Conservation (phyloP, 352 stramenopile species). For the Phytophthora sp. region DNA sequence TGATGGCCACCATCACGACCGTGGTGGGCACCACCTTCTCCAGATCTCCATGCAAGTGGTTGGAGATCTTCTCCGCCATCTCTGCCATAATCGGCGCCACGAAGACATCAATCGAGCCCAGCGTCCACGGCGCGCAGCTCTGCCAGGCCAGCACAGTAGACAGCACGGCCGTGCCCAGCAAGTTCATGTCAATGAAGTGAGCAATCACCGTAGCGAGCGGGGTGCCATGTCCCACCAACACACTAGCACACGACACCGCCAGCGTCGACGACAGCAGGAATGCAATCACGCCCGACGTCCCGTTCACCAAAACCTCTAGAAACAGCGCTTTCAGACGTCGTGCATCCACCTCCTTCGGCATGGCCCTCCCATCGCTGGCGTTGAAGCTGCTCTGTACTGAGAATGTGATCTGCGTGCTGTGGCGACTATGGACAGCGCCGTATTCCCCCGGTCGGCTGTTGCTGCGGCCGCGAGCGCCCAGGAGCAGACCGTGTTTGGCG, state of each 20-base stretch:
- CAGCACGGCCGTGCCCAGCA: slow-evolving; percentile 72
- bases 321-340: slow-evolving; percentile 25
- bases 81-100: slow-evolving; percentile 77
- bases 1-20: slow-evolving; percentile 74
- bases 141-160: slow-evolving; percentile 79
- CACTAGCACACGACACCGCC: slow-evolving; percentile 79
- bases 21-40: slow-evolving; percentile 69
- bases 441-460: slow-evolving; percentile 13
- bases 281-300: slow-evolving; percentile 76
- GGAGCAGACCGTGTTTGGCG: slow-evolving; percentile 23
- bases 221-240: slow-evolving; percentile 73
- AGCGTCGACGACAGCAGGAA: slow-evolving; percentile 83
- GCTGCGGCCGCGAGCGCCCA: slow-evolving; percentile 9
- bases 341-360: neutral
- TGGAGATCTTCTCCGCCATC: slow-evolving; percentile 75
- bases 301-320: slow-evolving; percentile 59
- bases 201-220: slow-evolving; percentile 66
- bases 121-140: slow-evolving; percentile 74
- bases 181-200: slow-evolving; percentile 87
- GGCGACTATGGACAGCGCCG: slow-evolving; percentile 12
- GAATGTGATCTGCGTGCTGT: slow-evolving; percentile 24
- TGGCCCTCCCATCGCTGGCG: neutral
- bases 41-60: slow-evolving; percentile 63
- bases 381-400: slow-evolving; percentile 17
- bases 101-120: slow-evolving; percentile 82